Conservation (phyloP, 768 basidiomycete species). For the Mycena metata region DNA sequence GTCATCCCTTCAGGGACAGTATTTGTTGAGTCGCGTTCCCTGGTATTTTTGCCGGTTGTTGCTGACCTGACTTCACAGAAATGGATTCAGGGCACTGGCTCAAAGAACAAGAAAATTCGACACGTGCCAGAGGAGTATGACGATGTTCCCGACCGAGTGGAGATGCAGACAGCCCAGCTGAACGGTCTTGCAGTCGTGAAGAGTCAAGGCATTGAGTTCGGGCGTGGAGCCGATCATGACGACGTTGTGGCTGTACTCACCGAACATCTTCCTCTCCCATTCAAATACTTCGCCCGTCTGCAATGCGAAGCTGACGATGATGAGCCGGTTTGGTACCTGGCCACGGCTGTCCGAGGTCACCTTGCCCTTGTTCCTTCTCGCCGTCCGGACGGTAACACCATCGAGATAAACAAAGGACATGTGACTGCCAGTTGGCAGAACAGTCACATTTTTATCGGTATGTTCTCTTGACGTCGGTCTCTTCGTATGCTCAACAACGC, state of each 20-base stretch:
- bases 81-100: no score
- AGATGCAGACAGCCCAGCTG: background rate
- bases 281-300: background rate
- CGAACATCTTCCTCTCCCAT: background rate
- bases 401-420: slow-evolving; percentile 10
- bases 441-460: slow-evolving; percentile 14
- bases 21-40: background rate
- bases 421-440: background rate
- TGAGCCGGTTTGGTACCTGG: slow-evolving; percentile 4
- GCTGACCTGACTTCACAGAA: no score
- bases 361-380: background rate
- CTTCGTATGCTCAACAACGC: background rate
- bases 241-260: background rate
- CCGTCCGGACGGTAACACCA: background rate
- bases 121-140: background rate
- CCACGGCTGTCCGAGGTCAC: background rate
- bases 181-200: slow-evolving; percentile 15
- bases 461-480: background rate
- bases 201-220: background rate
- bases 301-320: background rate
- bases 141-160: background rate
- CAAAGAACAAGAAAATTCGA: no score
- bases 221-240: background rate
- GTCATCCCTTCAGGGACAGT: background rate
- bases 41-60: no score